A percentile compares a stretch with the other conserved stretches of the same genome.
Evolutionary conservation across 2,329 filamentous ascomycete genomes (phyloP).

Genomic region (Neophaeococcomyces mojaviensis): DNA sequence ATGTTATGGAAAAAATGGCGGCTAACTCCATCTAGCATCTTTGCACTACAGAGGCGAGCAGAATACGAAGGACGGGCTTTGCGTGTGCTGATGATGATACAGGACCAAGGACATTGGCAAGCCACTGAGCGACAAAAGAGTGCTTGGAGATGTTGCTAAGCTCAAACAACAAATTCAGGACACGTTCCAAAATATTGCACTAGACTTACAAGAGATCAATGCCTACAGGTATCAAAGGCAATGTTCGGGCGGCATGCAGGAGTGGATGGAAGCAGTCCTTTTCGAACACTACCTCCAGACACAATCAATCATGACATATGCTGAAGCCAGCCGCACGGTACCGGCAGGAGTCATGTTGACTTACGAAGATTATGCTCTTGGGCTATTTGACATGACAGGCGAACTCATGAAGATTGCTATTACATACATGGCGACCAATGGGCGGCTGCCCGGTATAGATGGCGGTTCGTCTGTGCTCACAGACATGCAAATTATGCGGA

Average conservation of each 20-base stretch:
- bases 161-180: constrained; percentile 65
- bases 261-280: constrained; percentile 84
- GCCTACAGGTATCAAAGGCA: constrained; percentile 72
- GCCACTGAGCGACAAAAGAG: constrained; percentile 5
- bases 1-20: constrained; percentile 20
- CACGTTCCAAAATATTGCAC: constrained; percentile 59
- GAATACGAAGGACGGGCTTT: not conserved
- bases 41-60: constrained; percentile 70
- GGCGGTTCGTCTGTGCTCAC: constrained; percentile 59
- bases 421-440: constrained; percentile 71
- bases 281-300: constrained; percentile 81
- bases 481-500: constrained; percentile 72
- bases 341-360: constrained; percentile 56
- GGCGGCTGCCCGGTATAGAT: constrained; percentile 33
- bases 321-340: constrained; percentile 46
- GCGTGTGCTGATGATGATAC: not conserved
- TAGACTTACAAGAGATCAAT: constrained; percentile 72
- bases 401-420: constrained; percentile 97
- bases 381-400: constrained; percentile 86
- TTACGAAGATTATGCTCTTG: constrained; percentile 78
- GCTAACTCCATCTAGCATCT: constrained; percentile 53
- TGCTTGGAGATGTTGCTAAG: constrained; percentile 39
- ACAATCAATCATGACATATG: constrained; percentile 64
- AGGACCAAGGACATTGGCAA: constrained; percentile 5
- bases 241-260: constrained; percentile 75